These are phyloP conservation scores for Kuraishia cidri DNA, from an alignment of 805 yeast genomes.

Conservation along the genomic window DNA sequence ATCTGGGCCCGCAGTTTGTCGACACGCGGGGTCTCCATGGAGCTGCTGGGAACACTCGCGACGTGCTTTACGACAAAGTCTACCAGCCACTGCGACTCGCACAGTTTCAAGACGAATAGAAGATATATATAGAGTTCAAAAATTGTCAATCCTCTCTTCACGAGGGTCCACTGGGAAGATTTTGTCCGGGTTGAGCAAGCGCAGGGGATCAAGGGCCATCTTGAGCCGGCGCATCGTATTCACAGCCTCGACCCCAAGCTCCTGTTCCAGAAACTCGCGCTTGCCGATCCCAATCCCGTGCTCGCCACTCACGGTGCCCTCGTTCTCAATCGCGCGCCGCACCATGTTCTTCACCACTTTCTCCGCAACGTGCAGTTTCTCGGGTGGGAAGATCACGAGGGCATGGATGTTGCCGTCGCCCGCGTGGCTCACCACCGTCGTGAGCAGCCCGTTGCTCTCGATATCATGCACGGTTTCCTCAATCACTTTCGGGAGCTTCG, in stretches of 20 bases:
- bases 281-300: slow-evolving; percentile 84
- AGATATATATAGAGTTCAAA: not conserved
- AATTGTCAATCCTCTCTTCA: slow-evolving; percentile 2
- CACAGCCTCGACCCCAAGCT: slow-evolving; percentile 60
- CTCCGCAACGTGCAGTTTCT: slow-evolving; percentile 36
- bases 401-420: slow-evolving; percentile 83
- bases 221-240: slow-evolving; percentile 69
- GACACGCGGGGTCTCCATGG: slow-evolving; percentile 17
- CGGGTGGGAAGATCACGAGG: slow-evolving; percentile 48
- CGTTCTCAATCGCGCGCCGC: slow-evolving; percentile 52
- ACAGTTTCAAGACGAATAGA: too few species aligned
- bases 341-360: slow-evolving; percentile 53
- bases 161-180: slow-evolving; percentile 60
- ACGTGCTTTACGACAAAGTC: slow-evolving; percentile 4
- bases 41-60: too few species aligned
- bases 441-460: slow-evolving; percentile 37
- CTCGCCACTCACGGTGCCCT: slow-evolving; percentile 84
- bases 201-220: slow-evolving; percentile 63
- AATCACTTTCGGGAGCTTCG: slow-evolving; percentile 55
- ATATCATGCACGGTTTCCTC: slow-evolving; percentile 53
- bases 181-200: slow-evolving; percentile 74
- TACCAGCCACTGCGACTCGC: slow-evolving; percentile 3
- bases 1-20: slow-evolving; percentile 27
- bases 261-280: slow-evolving; percentile 47
- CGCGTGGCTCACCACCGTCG: slow-evolving; percentile 69